Evolutionary conservation across 1,139 yeast genomes (phyloP).

Genomic region (Saccharomyces hybrid): DNA sequence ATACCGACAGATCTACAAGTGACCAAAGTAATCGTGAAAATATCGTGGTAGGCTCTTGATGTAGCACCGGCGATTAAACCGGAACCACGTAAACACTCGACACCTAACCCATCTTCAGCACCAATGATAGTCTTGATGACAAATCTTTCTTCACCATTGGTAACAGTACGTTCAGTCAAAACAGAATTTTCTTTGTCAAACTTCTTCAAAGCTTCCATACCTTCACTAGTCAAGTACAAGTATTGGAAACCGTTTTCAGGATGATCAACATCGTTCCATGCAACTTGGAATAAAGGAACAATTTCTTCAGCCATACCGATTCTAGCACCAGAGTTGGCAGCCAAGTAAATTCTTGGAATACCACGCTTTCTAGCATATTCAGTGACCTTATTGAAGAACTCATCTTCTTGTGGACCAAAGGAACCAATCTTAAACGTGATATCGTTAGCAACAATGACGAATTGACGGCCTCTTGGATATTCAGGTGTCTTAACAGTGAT

Average conservation of each 20-base stretch:
- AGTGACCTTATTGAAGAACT: conserved; percentile 84
- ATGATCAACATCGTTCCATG: conserved; percentile 74
- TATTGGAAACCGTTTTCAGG: conserved; percentile 87
- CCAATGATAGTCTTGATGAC: conserved; percentile 83
- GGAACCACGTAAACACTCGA: conserved; percentile 94
- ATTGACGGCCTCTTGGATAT: conserved; percentile 92
- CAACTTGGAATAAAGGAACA: conserved; percentile 80
- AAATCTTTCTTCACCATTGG: conserved; percentile 74
- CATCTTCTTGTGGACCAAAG: conserved; percentile 96
- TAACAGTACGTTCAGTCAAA: conserved; percentile 72
- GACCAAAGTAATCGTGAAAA: conserved; percentile 90
- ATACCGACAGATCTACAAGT: conserved; percentile 99
- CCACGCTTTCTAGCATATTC: conserved; percentile 86
- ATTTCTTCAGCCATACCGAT: conserved; percentile 97
- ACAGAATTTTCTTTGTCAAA: conserved; percentile 56
- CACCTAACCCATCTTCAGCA: conserved; percentile 94
- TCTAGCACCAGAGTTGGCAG: conserved; percentile 99
- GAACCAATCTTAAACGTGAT: conserved; percentile 97
- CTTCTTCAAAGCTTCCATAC: conserved; percentile 51
- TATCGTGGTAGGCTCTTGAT: conserved; percentile 93
- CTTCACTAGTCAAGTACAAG: conserved; percentile 71
- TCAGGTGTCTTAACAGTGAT: conserved; percentile 91
- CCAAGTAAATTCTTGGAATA: conserved; percentile 87
- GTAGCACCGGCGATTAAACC: conserved; percentile 99
- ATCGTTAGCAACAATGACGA: conserved; percentile 89